Evolutionary conservation across 2,329 filamentous ascomycete species (phyloP), one percentile per base, ranked within the genome.

Genomic region (Aspergillus sp.): DNA sequence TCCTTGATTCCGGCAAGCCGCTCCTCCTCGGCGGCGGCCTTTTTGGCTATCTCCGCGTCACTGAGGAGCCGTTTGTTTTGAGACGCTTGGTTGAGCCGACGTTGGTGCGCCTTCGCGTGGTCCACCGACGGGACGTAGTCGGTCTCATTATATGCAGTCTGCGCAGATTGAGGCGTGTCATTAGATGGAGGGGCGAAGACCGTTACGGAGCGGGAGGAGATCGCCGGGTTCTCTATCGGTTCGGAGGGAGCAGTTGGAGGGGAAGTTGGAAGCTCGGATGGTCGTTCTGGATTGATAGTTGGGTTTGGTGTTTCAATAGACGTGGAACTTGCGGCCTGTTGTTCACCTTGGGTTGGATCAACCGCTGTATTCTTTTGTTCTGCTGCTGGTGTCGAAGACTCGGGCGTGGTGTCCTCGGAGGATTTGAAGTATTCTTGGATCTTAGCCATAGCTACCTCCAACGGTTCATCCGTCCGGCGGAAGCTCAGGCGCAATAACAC

Each of bases 401-500:
- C 52, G 46, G 47, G 61, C 20, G 47, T 53, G 40, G 51, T 74
- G 29, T 71, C 69, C 29, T 72, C 71, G 5, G 71, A 64, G 20
- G 69, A 66, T 47, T 81, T 84, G 71, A 96, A 95, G 65, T 88
- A 91, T 58, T 84, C 78, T 19, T 82, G 81, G 56, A 97, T 96
- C 65, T 93, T 82, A 44, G 79, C 76, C 86, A 96, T 91, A 9
- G 93, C 93, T 58, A 93, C 88, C 60, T 91, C 89, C 23, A 97
- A 74, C 2, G 91, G 91, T 67, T 84, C 84, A 11, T 88, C 86
- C 5, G 89, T 94, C 57, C 81, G 81, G 66, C 82, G 85, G 74
- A 93, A 97, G 31, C 80, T 85, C 54, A 99, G 74, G 52, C 89
- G 83, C 50, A 99, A 80, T 50, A 96, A 75, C 4, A 89, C 86